Conservation (phyloP, 2,329 filamentous ascomycete species). For the Arthrinium phaeospermum region DNA sequence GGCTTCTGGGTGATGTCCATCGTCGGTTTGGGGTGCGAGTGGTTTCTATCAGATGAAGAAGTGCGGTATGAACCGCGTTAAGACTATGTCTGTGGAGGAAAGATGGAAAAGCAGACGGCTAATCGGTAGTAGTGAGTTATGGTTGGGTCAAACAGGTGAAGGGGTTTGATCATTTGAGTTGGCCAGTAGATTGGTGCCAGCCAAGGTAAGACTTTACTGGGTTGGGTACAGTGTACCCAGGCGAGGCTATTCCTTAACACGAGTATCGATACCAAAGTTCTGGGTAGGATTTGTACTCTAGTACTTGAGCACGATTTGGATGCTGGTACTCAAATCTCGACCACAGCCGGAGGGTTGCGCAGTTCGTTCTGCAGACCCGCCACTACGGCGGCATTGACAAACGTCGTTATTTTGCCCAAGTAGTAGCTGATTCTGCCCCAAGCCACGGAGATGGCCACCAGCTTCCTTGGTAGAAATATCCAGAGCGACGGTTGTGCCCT, state of each 20-base stretch:
- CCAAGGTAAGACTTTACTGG: no score
- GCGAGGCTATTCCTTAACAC: no score
- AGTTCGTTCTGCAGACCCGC: not conserved
- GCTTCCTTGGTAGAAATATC: conserved; percentile 42
- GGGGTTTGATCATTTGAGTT: no score
- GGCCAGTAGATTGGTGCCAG: no score
- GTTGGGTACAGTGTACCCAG: no score
- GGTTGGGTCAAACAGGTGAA: no score
- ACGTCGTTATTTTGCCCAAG: not conserved
- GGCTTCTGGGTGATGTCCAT: not conserved
- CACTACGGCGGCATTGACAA: not conserved
- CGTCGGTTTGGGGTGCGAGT: not conserved
- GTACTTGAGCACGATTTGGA: not conserved
- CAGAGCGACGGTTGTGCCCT: conserved; percentile 62
- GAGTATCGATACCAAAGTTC: no score
- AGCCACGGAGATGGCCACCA: not conserved
- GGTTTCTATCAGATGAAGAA: not conserved
- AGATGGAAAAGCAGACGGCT: no score
- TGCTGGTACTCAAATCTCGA: not conserved
- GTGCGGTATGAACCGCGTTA: not conserved
- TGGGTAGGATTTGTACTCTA: no score
- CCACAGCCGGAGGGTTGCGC: not conserved
- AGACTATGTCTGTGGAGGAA: no score
- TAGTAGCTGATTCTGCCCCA: not conserved
- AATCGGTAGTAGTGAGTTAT: no score